Evolutionary conservation across 306 rosid genomes (phyloP).

Genomic region (Sphenostylis stenocarpa): DNA sequence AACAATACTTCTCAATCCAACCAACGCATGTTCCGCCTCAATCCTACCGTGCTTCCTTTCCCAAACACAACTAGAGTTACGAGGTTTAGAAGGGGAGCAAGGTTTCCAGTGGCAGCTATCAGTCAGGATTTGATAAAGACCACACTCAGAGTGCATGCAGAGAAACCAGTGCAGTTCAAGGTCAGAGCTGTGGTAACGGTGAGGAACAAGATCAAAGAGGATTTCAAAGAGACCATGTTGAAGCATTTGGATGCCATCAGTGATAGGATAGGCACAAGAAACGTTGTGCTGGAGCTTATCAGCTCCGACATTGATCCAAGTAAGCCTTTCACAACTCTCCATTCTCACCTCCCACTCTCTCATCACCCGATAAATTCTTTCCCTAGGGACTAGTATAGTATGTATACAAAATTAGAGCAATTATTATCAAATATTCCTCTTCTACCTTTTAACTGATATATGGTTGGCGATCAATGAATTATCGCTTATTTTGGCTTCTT

Average conservation of each 20-base stretch:
- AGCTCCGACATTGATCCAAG: constrained; percentile 74
- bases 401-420: not conserved
- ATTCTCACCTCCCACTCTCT: not conserved
- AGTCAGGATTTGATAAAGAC: constrained; percentile 64
- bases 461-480: not conserved
- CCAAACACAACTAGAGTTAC: constrained; percentile 35
- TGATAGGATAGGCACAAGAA: constrained; percentile 64
- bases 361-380: not conserved
- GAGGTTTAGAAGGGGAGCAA: constrained; percentile 44
- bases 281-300: constrained; percentile 69
- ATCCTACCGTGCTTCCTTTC: constrained; percentile 41
- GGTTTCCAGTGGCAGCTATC: constrained; percentile 62
- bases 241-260: constrained; percentile 68
- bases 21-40: constrained; percentile 22
- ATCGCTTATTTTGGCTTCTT: constrained; percentile 1
- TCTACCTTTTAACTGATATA: not conserved
- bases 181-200: constrained; percentile 86
- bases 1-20: constrained; percentile 18
- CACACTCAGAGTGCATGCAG: constrained; percentile 34
- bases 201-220: constrained; percentile 77
- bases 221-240: constrained; percentile 54
- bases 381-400: not conserved
- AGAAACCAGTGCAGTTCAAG: constrained; percentile 64
- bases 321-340: constrained; percentile 34
- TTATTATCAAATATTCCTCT: not conserved